Base-by-base conservation (phyloP, 768 basidiomycete species). In the Termitomyces sp. region DNA sequence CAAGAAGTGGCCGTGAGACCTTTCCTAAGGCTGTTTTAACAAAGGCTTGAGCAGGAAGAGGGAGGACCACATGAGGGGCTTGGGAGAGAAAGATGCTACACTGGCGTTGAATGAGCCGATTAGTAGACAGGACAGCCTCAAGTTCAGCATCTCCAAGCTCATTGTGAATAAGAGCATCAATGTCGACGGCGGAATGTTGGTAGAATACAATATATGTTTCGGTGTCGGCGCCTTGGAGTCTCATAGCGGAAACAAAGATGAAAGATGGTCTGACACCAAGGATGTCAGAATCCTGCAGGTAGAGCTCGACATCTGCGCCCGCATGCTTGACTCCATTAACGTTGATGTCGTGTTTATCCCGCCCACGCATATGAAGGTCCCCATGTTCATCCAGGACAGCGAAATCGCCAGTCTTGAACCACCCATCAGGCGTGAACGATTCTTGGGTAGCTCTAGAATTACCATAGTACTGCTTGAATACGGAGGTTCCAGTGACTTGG, bases 361-460 rank as follows among this genome's bases (percentile, higher is more conserved):
- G 6, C 77, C 76, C 43, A 73, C 66, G 30, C n/a, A 78, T 65
- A 47, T 67, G 69, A 54, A 80, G 66, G 55, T 66, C 68, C 3
- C 72, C 69, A 6, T 68, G 65, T 42, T 68, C 59, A 57, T 79
- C 76, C 10, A 81, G 63, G 36, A 71, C 65, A 3, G 77, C 82
- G 6, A 80, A 68, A 61, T 87, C 85, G 1, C 85, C 85, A n/a
- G 84, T 85, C 62, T 76, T 79, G 68, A 82, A 81, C 84, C 84
- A 87, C 5, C 80, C 74, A 20, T 78, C 81, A 8, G 67, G 73
- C 59, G n/a, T n/a, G n/a, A 86, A 80, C 32, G 79, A 75, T 30
- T 77, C 72, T 7, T 59, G 56, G 5, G 83, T 86, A 0, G 82
- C 81, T 53, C 74, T 65, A 12, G 67, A 59, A 64, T 85, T 83